Conservation (phyloP, 2,329 filamentous ascomycete species). For the Akanthomyces uredinophilus region DNA sequence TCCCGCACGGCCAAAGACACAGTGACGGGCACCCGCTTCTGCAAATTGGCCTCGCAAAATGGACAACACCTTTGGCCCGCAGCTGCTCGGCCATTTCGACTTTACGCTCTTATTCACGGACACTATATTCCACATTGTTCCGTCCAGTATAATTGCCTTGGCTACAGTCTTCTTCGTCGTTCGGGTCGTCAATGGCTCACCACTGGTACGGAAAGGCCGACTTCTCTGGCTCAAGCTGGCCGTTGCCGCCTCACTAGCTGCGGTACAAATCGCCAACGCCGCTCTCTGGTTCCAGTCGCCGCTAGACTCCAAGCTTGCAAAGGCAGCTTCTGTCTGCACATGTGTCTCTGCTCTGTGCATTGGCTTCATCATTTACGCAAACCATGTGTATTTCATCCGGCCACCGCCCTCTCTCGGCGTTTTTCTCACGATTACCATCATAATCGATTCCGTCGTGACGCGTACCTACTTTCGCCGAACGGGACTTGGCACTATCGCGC, state of each 20-base stretch:
- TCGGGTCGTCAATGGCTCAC: neutral
- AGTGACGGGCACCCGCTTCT: too few relatives aligned
- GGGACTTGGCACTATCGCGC: slow-evolving; percentile 20
- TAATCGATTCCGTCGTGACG: slow-evolving; percentile 29
- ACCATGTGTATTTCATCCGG: slow-evolving; percentile 28
- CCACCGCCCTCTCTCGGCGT: slow-evolving; percentile 28
- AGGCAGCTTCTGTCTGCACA: slow-evolving; percentile 23
- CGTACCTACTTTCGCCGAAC: slow-evolving; percentile 29
- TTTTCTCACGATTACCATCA: slow-evolving; percentile 28
- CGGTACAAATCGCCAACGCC: slow-evolving; percentile 21
- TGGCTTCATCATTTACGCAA: slow-evolving; percentile 25
- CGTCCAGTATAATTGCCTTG: neutral
- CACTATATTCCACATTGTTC: neutral
- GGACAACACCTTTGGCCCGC: neutral
- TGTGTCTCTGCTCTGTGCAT: slow-evolving; percentile 25
- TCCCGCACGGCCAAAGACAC: too few relatives aligned
- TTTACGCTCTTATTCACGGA: neutral
- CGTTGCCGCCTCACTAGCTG: accelerated
- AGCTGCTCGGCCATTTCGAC: neutral
- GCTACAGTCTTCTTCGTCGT: neutral
- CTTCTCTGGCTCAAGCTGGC: slow-evolving; percentile 22
- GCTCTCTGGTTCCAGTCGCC: slow-evolving; percentile 22
- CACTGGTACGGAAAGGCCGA: neutral
- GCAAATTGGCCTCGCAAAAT: neutral
- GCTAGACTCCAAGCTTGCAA: slow-evolving; percentile 19